Evolutionary conservation across 179 eudicot genomes (phyloP), one percentile per base, ranked within the genome.

Genomic region (Drosera spatulata): DNA sequence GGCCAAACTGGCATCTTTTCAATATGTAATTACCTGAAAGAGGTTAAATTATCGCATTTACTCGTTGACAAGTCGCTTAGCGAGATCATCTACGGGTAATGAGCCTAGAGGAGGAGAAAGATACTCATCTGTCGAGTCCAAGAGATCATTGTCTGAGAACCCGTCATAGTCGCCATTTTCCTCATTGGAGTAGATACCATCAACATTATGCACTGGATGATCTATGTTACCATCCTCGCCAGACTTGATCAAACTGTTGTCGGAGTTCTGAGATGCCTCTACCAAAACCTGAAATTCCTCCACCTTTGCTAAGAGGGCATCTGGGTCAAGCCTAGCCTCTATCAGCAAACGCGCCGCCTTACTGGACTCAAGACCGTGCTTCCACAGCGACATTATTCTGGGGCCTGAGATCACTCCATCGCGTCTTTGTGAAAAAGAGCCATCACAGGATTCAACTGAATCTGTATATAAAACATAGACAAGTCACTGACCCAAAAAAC

Each of bases 301-400:
- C 65, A 91, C 89, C 77, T 64, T 82, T 62, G 74, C 61, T 50
- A 88, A 66, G 50, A 91, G 98, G 51, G 72, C 80, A n/a, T n/a
- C n/a, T 0, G 96, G 95, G 61, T 78, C 74, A 39, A 91, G 77
- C 56, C 61, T 61, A 40, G 66, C 72, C 58, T 85, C 82, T 4
- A 80, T 82, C 10, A 91, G 76, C 66, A 91, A 53, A 58, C 81
- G 49, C n/a, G n/a, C n/a, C 1, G 95, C 96, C 77, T 81, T 84
- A 59, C 78, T 90, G 14, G 89, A 79, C 50, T 85, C 91, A 6
- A 91, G 61, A 11, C 96, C 98, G 41, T 74, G 80, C 56, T 72
- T 75, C 98, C 98, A 91, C 56, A 91, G 71, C 54, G 85, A 74
- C 88, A 76, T 79, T 95, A 86, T 91, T 75, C 76, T 88, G 9